Base-by-base conservation (phyloP, 306 rosid genomes). In the Arachis stenosperma region DNA sequence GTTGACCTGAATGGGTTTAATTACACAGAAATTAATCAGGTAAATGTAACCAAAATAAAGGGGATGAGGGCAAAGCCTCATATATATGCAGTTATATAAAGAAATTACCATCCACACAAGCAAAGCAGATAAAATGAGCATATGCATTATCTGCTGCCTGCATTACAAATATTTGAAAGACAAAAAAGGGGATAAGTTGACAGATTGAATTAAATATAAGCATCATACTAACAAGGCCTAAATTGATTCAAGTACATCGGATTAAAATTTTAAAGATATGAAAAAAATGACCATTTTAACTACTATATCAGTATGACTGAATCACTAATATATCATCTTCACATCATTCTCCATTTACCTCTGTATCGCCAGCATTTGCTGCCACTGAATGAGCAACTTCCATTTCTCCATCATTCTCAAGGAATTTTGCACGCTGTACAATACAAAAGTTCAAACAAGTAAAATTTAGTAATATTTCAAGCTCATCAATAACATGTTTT, bases 351-450 rank as follows among this genome's bases (percentile, higher is more conserved):
- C 33, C 54, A 55, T 61, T 55, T 84, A 91, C 99, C 81, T 84
- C 82, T n/a, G 99, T 95, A 44, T 95, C 98, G 22, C 99, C 99
- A 77, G 85, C 93, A 83, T 74, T 87, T 54, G 98, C 99, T 36
- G 99, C 99, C 12, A 90, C 85, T 7, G 90, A 81, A 84, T 95
- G 98, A 77, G 99, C 98, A 75, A 75, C 89, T 86, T 95, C 99
- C 93, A 95, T 87, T 77, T 95, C 97, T 17, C 56, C 83, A 76
- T 91, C 97, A 50, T 79, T 86, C 90, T 88, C 99, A 10, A 91
- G 92, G 86, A 88, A 91, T 60, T 48, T 79, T 13, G 98, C 99
- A 5, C 99, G 95, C 99, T 95, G 69, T 64, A 78, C 57, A 9
- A 80, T 59, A 75, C 61, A 56, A 41, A 56, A 56, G 61, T 58